A percentile compares a stretch with the other conserved stretches of the same genome.
phyloP scores from a whole-genome alignment of 345 rosid genomes.

The Hypericum androsaemum region DNA sequence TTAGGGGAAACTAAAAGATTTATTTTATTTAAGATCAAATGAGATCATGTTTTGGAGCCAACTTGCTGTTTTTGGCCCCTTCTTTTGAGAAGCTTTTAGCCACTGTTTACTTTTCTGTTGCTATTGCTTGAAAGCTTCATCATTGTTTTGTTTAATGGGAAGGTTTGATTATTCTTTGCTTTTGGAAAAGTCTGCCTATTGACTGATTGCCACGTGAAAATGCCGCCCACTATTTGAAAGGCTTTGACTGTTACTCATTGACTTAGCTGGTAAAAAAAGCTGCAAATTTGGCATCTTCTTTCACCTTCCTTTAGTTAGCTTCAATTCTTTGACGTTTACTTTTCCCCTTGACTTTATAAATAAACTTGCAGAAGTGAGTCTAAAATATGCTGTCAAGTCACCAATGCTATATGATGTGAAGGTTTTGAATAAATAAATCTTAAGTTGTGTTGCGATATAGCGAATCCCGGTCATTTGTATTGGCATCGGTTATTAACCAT shows the following conservation, averaged over 20 bases:
- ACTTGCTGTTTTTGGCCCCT: conserved; percentile 11
- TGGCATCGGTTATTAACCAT: conserved; percentile 14
- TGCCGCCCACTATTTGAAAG: conserved; percentile 10
- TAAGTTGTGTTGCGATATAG: conserved; percentile 1
- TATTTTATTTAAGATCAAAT: neutral
- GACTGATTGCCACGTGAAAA: conserved; percentile 12
- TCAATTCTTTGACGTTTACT: no score
- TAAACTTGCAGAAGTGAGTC: no score
- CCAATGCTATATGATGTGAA: no score
- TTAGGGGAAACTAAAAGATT: conserved; percentile 6
- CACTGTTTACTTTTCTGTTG: neutral
- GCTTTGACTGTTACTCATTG: conserved; percentile 26
- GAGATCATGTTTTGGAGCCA: conserved; percentile 8
- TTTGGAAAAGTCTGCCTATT: conserved; percentile 26
- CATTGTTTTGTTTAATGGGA: conserved; percentile 8
- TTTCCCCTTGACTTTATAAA: no score
- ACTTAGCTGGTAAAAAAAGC: neutral
- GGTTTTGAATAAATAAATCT: neutral
- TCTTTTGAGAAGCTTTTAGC: conserved; percentile 28
- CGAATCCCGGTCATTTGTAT: no score
- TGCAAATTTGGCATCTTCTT: no score
- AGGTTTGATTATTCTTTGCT: conserved; percentile 19
- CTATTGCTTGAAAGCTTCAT: conserved; percentile 24
- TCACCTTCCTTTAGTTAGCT: no score
- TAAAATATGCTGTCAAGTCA: no score